Base-by-base conservation (phyloP, 2,329 filamentous ascomycete species). In the Fusarium foetens region DNA sequence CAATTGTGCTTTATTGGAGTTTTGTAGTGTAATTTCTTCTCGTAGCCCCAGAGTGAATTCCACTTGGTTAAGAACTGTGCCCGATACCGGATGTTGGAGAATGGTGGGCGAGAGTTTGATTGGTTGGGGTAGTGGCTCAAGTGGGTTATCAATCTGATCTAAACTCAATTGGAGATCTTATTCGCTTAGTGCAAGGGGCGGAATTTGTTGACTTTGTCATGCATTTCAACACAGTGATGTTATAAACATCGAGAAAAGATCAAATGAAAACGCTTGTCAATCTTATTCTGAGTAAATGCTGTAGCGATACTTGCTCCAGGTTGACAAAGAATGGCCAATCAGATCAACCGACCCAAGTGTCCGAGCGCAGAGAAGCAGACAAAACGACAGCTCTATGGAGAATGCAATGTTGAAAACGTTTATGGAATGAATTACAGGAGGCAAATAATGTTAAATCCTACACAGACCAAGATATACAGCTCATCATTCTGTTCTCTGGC, bases 11-110 rank as follows among this genome's bases (percentile, higher is more conserved):
- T 7, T 17, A 59, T 59, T 41, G 57, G 45, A 25, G 27, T 41
- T 13, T n/a, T 17, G 35, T 33, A 16, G 13, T 41, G 45, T 31
- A 62, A 65, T 58, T n/a, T 55, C n/a, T 48, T 39, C 39, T 19
- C 23, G 1, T 29, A 43, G 49, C 31, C 6, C 31, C 49, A 42
- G 55, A 36, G 4, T 23, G 39, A 41, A 58, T 58, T 31, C 63
- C 60, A 66, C 63, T 58, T 66, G 36, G 42, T 58, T 19, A 16
- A 17, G 29, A 19, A 36, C 31, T 29, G 17, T 14, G 42, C 63
- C 63, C 63, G 63, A 66, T 65, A 41, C 45, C 63, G 63, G 63
- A 65, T 49, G 36, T 58, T 65, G 42, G 60, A 35, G 48, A 41
- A 35, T 14, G 25, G 45, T 49, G 36, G 48, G 60, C 42, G 35